These are phyloP conservation scores for Verbena officinalis DNA, from an alignment of 257 asterid species.

Conservation along the genomic window DNA sequence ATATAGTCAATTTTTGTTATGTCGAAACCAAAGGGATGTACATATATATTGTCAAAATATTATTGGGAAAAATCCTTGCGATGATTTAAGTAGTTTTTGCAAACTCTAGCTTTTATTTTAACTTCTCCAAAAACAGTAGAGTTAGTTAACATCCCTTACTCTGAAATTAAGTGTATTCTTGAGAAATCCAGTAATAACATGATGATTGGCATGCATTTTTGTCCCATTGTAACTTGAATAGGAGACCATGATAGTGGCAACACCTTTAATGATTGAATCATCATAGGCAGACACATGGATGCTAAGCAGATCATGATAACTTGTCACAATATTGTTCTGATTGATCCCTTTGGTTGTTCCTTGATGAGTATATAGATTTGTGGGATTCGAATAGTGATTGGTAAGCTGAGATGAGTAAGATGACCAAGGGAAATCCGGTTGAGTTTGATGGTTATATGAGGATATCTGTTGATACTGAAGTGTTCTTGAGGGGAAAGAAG, in stretches of 20 bases:
- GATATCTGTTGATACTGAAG: slow-evolving; percentile 65
- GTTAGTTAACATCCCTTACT: slow-evolving; percentile 34
- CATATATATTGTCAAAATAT: too few relatives aligned
- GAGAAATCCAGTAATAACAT: slow-evolving; percentile 42
- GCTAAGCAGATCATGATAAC: slow-evolving; percentile 39
- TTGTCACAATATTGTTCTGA: slow-evolving; percentile 36
- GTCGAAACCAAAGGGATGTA: neutral
- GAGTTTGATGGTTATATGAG: slow-evolving; percentile 78
- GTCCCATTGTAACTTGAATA: slow-evolving; percentile 50
- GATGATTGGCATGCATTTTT: slow-evolving; percentile 51
- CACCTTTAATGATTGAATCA: slow-evolving; percentile 49
- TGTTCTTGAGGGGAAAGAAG: slow-evolving; percentile 63
- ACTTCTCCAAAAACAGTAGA: neutral
- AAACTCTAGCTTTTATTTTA: too few relatives aligned
- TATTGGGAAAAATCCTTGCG: too few relatives aligned
- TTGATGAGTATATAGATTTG: slow-evolving; percentile 55
- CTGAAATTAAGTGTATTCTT: slow-evolving; percentile 43
- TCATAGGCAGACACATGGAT: slow-evolving; percentile 47
- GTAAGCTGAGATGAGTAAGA: slow-evolving; percentile 60
- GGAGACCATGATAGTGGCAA: slow-evolving; percentile 47
- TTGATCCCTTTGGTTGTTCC: slow-evolving; percentile 54
- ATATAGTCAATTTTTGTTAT: neutral
- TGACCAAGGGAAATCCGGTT: slow-evolving; percentile 55
- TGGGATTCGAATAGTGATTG: slow-evolving; percentile 66
- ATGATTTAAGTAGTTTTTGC: too few relatives aligned